A percentile compares a stretch with the other conserved stretches of the same genome.
phyloP scores from a whole-genome alignment of 805 yeast genomes.

The Candida awuae region DNA sequence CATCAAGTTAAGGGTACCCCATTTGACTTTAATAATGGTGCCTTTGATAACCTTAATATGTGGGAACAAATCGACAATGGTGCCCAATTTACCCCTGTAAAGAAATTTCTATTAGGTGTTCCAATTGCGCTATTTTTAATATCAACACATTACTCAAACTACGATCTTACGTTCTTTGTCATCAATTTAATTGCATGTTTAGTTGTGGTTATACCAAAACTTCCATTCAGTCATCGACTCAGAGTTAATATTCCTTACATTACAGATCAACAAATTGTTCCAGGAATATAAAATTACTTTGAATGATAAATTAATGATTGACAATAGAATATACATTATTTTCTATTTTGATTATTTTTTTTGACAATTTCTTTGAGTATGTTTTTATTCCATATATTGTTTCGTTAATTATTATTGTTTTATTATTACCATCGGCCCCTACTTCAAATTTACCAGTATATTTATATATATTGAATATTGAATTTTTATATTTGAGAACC shows the following conservation, averaged over 20 bases:
- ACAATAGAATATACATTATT: too few species aligned
- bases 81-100: slow-evolving; percentile 93
- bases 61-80: slow-evolving; percentile 94
- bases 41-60: slow-evolving; percentile 92
- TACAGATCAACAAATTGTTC: slow-evolving; percentile 31
- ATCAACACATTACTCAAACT: slow-evolving; percentile 84
- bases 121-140: slow-evolving; percentile 82
- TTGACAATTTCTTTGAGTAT: background rate
- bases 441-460: too few species aligned
- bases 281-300: slow-evolving; percentile 6
- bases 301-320: too few species aligned
- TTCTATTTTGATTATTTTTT: too few species aligned
- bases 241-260: slow-evolving; percentile 54
- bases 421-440: too few species aligned
- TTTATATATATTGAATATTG: too few species aligned
- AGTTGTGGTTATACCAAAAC: slow-evolving; percentile 83
- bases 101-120: slow-evolving; percentile 86
- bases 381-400: too few species aligned
- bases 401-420: too few species aligned
- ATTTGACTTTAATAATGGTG: slow-evolving; percentile 93
- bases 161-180: slow-evolving; percentile 70
- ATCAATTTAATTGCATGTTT: slow-evolving; percentile 76
- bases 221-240: slow-evolving; percentile 74
- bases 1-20: slow-evolving; percentile 97
- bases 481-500: too few species aligned